Base-by-base conservation (phyloP, 192 early-diverging fungal genomes). In the Podila epigama region DNA sequence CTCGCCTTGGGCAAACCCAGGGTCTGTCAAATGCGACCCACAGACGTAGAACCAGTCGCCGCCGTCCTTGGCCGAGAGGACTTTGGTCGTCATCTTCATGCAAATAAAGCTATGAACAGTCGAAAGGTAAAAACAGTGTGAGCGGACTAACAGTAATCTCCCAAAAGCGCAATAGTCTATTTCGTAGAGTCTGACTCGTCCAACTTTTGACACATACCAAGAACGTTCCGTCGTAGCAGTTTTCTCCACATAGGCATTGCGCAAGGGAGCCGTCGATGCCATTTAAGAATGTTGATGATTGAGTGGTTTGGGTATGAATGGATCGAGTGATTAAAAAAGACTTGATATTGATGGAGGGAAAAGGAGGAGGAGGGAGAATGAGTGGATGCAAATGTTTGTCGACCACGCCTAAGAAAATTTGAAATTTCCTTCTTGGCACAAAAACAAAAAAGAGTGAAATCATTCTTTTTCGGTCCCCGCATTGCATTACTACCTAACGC, bases 21-120 rank as follows among this genome's bases (percentile, higher is more conserved):
- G 53, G 53, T 86, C 85, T n/a, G 50, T 65, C 1, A 86, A 58
- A 51, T 86, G 85, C 20, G 70, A 62, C 31, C 77, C 20, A 34
- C 85, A 86, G 13, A 78, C 58, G 41, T 83, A 86, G 50, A 86
- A 86, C 83, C 82, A 86, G 63, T 86, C 85, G 22, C 79, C 81
- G 11, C 79, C 81, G 37, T 83, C 81, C n/a, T 81, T 82, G 37
- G 81, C 79, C 4, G 79, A 83, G 39, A 86, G 34, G 18, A 86
- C 85, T 16, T 78, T 82, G 7, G 58, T 77, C 0, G 83, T 81
- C 60, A 86, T 82, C 52, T 83, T 86, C 66, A 70, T 81, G 32
- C 85, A 86, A 25, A 86, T 79, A 70, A 80, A 86, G 72, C 85
- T 77, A 34, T n/a, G 9, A 31, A 20, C 29, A 13, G 15, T 48